Percentiles rank a stretch among this genome's conserved stretches.
phyloP scores from a whole-genome alignment of 2,329 filamentous ascomycete species.

The Epicoccum sorghinum region DNA sequence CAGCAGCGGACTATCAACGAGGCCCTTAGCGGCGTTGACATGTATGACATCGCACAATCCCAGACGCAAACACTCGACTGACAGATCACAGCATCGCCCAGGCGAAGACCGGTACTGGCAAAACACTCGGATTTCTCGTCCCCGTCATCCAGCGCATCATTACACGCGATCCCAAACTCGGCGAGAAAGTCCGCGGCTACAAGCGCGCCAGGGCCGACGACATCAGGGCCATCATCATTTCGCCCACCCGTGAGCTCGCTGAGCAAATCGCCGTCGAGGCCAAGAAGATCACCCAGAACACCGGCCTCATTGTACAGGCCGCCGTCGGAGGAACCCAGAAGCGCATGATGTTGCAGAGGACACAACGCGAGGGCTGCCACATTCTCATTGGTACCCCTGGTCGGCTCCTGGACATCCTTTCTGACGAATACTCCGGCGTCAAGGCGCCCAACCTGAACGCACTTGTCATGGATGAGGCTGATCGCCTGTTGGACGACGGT shows the following conservation, averaged over 20 bases:
- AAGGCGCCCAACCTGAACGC: slow-evolving; percentile 65
- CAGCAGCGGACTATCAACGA: slow-evolving; percentile 83
- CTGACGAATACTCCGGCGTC: slow-evolving; percentile 67
- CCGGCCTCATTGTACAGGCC: slow-evolving; percentile 71
- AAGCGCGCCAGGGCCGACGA: slow-evolving; percentile 56
- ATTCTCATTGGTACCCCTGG: slow-evolving; percentile 90
- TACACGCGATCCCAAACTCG: slow-evolving; percentile 65
- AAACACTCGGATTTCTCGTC: slow-evolving; percentile 91
- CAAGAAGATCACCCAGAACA: slow-evolving; percentile 66
- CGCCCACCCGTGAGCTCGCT: slow-evolving; percentile 67
- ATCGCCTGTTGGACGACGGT: slow-evolving; percentile 69
- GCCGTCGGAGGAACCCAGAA: slow-evolving; percentile 96
- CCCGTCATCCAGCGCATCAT: slow-evolving; percentile 84
- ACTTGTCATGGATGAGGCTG: slow-evolving; percentile 69
- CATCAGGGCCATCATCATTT: slow-evolving; percentile 66
- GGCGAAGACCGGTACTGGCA: slow-evolving; percentile 95
- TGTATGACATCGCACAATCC: slow-evolving; percentile 62
- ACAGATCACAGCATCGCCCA: slow-evolving; percentile 68
- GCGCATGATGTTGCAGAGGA: slow-evolving; percentile 67
- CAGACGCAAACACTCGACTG: slow-evolving; percentile 5
- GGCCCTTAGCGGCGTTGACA: slow-evolving; percentile 78
- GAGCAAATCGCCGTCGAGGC: slow-evolving; percentile 76
- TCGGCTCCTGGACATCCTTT: slow-evolving; percentile 80
- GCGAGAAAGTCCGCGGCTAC: slow-evolving; percentile 49
- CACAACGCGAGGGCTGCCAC: slow-evolving; percentile 80